phyloP scores from a whole-genome alignment of 768 basidiomycete genomes.

The Trametes sanguinea region DNA sequence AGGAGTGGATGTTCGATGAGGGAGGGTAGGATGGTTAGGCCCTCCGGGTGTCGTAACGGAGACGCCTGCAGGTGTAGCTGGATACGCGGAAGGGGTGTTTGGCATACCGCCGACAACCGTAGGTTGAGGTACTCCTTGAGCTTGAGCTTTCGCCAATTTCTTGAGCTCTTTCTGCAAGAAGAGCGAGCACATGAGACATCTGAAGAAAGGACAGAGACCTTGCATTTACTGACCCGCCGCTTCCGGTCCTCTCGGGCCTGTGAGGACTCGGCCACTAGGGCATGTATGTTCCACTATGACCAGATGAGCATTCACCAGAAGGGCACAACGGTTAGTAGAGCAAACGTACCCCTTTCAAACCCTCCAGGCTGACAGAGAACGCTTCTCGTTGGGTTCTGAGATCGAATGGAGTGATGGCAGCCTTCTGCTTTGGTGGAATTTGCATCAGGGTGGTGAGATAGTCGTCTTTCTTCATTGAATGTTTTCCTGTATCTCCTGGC shows the following conservation, averaged over 20 bases:
- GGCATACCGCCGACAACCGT: slow-evolving; percentile 21
- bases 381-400: slow-evolving; percentile 67
- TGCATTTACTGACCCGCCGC: slow-evolving; percentile 58
- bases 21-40: slow-evolving; percentile 2
- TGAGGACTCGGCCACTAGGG: slow-evolving; percentile 64
- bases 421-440: slow-evolving; percentile 70
- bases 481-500: slow-evolving; percentile 54
- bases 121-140: slow-evolving; percentile 32
- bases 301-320: slow-evolving; percentile 5
- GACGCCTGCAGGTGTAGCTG: slow-evolving; percentile 15
- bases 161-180: slow-evolving; percentile 66
- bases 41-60: slow-evolving; percentile 15
- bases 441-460: slow-evolving; percentile 67
- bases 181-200: neutral
- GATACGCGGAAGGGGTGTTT: slow-evolving; percentile 11
- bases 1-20: slow-evolving; percentile 26
- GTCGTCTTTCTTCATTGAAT: slow-evolving; percentile 79
- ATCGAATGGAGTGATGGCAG: slow-evolving; percentile 64
- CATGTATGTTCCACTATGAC: slow-evolving; percentile 64
- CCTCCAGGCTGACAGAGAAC: slow-evolving; percentile 71
- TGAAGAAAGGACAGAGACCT: neutral
- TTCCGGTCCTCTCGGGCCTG: slow-evolving; percentile 79
- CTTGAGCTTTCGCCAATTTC: slow-evolving; percentile 60
- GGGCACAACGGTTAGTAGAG: slow-evolving; percentile 22
- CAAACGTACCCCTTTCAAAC: slow-evolving; percentile 66